Percentiles rank a stretch among this genome's conserved stretches.
Evolutionary conservation across 208 protist genomes (phyloP).

Genomic region (Crithidia mellificae): DNA sequence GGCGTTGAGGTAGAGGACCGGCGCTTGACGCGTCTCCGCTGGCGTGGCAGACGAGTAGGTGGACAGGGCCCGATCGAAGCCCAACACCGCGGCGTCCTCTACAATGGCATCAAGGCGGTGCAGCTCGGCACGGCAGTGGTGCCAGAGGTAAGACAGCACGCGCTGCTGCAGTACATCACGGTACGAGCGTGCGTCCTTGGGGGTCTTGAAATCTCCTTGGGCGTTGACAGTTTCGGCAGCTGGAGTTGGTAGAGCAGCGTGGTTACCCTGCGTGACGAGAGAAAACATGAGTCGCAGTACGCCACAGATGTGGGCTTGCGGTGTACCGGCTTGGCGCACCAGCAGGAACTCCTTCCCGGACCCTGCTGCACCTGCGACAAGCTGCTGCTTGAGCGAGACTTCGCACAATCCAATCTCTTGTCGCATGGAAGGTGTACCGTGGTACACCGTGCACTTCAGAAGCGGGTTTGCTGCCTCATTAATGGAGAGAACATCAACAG

Average conservation of each 20-base stretch:
- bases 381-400: neutral
- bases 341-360: neutral
- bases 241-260: neutral
- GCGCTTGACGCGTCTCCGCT: neutral
- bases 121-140: slow-evolving; percentile 9
- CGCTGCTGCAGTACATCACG: slow-evolving; percentile 1
- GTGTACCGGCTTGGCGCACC: slow-evolving; percentile 2
- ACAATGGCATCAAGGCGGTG: slow-evolving; percentile 11
- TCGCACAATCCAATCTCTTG: neutral
- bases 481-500: neutral
- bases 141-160: slow-evolving; percentile 14
- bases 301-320: slow-evolving; percentile 2
- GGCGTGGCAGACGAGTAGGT: neutral
- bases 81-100: neutral
- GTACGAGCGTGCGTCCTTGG: neutral
- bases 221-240: too few species aligned
- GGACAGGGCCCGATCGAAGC: neutral
- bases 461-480: neutral
- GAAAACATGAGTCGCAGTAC: neutral
- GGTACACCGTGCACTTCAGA: slow-evolving; percentile 6
- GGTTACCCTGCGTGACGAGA: neutral
- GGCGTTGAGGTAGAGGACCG: neutral
- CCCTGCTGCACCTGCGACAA: neutral
- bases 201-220: neutral
- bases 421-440: neutral